phyloP scores from a whole-genome alignment of 2,329 filamentous ascomycete genomes.

The Pestalotiopsis sp. region DNA sequence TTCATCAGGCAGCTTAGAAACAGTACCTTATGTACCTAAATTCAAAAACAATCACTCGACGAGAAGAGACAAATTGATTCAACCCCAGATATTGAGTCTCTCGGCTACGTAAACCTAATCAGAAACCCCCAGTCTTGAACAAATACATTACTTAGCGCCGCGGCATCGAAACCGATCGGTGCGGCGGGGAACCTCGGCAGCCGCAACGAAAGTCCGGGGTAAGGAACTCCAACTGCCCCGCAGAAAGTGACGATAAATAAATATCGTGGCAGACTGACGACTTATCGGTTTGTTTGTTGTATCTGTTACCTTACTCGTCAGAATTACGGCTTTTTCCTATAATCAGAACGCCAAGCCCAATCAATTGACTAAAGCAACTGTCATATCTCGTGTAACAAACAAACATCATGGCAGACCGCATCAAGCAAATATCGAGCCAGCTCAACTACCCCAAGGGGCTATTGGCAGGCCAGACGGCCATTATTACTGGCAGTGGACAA shows the following conservation, averaged over 20 bases:
- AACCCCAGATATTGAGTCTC: too few relatives aligned
- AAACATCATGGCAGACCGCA: conserved; percentile 54
- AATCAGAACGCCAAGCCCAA: neutral
- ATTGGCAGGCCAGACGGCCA: conserved; percentile 78
- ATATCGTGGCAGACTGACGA: neutral
- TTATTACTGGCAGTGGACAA: conserved; percentile 85
- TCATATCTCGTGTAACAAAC: too few relatives aligned
- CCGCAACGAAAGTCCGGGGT: conserved; percentile 7
- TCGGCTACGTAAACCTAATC: too few relatives aligned
- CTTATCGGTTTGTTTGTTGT: too few relatives aligned
- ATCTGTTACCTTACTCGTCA: neutral
- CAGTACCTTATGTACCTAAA: too few relatives aligned
- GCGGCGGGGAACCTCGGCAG: conserved; percentile 14
- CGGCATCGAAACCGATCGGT: neutral
- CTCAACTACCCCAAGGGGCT: conserved; percentile 83
- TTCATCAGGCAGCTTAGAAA: too few relatives aligned
- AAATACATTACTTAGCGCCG: neutral
- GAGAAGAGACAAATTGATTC: too few relatives aligned
- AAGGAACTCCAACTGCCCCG: conserved; percentile 8
- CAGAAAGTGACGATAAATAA: conserved; percentile 1
- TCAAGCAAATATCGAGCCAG: conserved; percentile 74
- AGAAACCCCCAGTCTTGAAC: neutral
- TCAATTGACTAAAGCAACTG: neutral
- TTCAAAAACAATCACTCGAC: too few relatives aligned
- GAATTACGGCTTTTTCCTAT: neutral